Percentiles rank a stretch among this genome's conserved stretches.
These are phyloP conservation scores for Viridothelium virens DNA, from an alignment of 495 filamentous ascomycete genomes.

Conservation along the genomic window DNA sequence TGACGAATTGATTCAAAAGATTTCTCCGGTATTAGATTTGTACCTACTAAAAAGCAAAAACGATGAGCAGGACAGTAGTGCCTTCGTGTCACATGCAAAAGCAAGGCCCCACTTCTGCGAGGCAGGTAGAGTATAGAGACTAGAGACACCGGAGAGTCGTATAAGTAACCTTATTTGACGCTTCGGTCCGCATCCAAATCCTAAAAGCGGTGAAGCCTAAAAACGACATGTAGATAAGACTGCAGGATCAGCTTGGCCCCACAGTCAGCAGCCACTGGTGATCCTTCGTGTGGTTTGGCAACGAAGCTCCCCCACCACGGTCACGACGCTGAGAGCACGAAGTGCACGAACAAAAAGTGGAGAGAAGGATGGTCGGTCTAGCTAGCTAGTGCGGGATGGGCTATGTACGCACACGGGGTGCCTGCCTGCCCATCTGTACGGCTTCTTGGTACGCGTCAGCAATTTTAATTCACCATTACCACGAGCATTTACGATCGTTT, in stretches of 20 bases:
- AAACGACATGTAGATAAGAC: neutral
- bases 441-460: constrained; percentile 7
- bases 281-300: constrained; percentile 5
- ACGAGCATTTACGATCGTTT: constrained; percentile 8
- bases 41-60: constrained; percentile 10
- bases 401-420: too few species aligned
- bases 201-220: neutral
- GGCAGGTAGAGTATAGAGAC: neutral
- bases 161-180: constrained; percentile 8
- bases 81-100: constrained; percentile 9
- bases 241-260: constrained; percentile 9
- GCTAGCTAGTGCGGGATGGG: too few species aligned
- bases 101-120: constrained; percentile 8
- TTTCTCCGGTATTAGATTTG: constrained; percentile 8
- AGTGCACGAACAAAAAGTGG: too few species aligned
- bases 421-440: neutral
- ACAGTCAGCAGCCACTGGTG: constrained; percentile 8
- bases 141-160: constrained; percentile 4
- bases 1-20: constrained; percentile 4
- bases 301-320: neutral
- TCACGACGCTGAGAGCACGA: neutral
- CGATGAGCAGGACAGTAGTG: constrained; percentile 2
- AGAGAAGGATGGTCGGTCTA: too few species aligned
- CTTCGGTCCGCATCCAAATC: constrained; percentile 6
- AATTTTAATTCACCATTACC: constrained; percentile 7